Base-by-base conservation (phyloP, 2,329 filamentous ascomycete genomes). In the Graphilbum sp. region DNA sequence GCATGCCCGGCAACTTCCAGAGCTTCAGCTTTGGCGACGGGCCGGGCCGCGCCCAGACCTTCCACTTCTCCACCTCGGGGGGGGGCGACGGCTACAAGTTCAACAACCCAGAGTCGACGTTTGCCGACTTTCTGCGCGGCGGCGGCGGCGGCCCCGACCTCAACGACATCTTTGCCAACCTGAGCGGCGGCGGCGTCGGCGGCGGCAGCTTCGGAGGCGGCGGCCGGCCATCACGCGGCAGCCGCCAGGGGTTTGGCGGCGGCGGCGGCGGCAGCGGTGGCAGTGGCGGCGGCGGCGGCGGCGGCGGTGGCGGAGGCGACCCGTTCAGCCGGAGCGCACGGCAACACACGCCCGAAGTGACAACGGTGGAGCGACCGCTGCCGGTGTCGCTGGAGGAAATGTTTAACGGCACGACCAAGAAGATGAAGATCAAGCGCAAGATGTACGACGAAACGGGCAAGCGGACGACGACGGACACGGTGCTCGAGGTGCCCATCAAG, bases 351-450 rank as follows among this genome's bases (percentile, higher is more conserved):
- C 82, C 85, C 0, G 88, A 96, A 54, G 82, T 93, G 16, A 86
- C 86, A 0, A 87, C 92, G 1, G 79, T 96, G 11, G 88, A 96
- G 60, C 79, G 83, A 51, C 75, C 81, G 34, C 58, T 98, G 44
- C 74, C 78, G 3, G 64, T 98, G 18, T 75, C 80, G 3, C 63
- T 98, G 25, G 90, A 98, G 57, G 90, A 98, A 52, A 61, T 96
- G 44, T 96, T 75, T 63, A 77, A 70, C 20, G 90, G 90, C 31
- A 75, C 76, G 27, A 85, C 80, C 35, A 98, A 98, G 72, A 95
- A 93, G 69, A 85, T 98, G 70, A 93, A 90, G 64, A 93, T 96
- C 46, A 95, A 94, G 66, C 75, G 88, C 52, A 96, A 96, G 73
- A 86, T 80, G 16, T 96, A 84, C 55, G 90, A 98, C 56, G 67